Evolutionary conservation across 345 rosid species (phyloP).

Genomic region (Aegle marmelos): DNA sequence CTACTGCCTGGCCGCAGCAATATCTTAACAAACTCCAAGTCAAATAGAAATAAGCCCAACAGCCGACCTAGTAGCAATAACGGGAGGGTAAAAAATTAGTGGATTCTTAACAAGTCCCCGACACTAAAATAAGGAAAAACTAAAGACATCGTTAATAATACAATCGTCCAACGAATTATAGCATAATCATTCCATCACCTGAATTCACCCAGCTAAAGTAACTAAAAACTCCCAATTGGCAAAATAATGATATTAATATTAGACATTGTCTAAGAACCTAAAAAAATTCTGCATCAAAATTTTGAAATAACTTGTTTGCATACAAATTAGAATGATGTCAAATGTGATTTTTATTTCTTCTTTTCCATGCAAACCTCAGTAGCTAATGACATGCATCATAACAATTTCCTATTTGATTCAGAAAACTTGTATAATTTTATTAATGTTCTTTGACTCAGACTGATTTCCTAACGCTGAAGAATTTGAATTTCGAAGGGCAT

Average conservation of each 20-base stretch:
- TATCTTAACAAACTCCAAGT: neutral
- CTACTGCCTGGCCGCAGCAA: neutral
- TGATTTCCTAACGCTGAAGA: constrained; percentile 13
- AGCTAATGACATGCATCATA: neutral
- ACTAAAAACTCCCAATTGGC: neutral
- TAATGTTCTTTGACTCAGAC: neutral
- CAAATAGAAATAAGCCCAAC: neutral
- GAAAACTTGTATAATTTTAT: neutral
- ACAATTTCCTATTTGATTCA: neutral
- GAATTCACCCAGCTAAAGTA: neutral
- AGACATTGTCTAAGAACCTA: too few relatives aligned
- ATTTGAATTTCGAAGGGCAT: constrained; percentile 18
- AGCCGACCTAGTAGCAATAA: neutral
- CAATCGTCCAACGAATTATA: neutral
- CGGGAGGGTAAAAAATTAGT: rapidly evolving
- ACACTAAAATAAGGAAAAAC: too few relatives aligned
- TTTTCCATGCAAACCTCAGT: neutral
- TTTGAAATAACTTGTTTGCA: neutral
- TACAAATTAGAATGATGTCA: neutral
- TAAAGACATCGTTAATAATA: neutral
- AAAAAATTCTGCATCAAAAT: neutral
- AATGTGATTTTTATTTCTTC: neutral
- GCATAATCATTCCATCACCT: neutral
- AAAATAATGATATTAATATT: neutral
- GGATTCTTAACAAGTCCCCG: too few relatives aligned